A percentile compares a stretch with the other conserved stretches of the same genome.
Evolutionary conservation across 176 grass and related monocot species (phyloP).

Genomic region (Alopecurus myosuroides): DNA sequence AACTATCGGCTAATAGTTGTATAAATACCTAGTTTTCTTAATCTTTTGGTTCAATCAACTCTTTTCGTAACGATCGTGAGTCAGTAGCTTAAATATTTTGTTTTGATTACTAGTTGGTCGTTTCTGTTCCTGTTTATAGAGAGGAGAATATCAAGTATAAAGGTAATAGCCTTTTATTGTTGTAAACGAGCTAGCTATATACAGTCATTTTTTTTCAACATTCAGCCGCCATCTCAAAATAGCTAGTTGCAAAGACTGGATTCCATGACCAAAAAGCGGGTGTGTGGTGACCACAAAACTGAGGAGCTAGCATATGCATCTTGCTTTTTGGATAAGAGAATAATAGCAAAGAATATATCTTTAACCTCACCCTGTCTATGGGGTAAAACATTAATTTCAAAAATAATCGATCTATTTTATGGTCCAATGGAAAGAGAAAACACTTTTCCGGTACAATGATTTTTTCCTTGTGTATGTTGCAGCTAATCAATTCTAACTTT

Average conservation of each 20-base stretch:
- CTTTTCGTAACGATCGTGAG: background rate
- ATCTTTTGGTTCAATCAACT: background rate
- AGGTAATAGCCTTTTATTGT: background rate
- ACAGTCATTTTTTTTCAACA: constrained; percentile 19
- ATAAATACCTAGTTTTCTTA: background rate
- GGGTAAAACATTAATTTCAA: background rate
- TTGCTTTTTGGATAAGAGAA: constrained; percentile 31
- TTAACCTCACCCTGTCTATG: constrained; percentile 19
- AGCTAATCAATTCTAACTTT: background rate
- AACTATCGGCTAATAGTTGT: too few species aligned
- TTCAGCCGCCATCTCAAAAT: constrained; percentile 21
- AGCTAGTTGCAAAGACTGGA: constrained; percentile 33
- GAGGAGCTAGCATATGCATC: constrained; percentile 32
- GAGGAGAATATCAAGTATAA: background rate
- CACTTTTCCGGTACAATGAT: background rate
- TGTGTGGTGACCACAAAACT: constrained; percentile 10
- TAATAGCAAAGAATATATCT: constrained; percentile 27
- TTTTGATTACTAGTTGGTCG: background rate
- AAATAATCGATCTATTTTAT: background rate
- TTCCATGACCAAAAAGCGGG: constrained; percentile 25
- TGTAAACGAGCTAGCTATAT: background rate
- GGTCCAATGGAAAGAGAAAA: background rate
- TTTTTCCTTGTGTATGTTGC: background rate
- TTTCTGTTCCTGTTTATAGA: background rate
- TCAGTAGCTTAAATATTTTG: background rate